Evolutionary conservation across 2,329 filamentous ascomycete genomes (phyloP), one percentile per base, ranked within the genome.

Genomic region (Exophiala aquamarina): DNA sequence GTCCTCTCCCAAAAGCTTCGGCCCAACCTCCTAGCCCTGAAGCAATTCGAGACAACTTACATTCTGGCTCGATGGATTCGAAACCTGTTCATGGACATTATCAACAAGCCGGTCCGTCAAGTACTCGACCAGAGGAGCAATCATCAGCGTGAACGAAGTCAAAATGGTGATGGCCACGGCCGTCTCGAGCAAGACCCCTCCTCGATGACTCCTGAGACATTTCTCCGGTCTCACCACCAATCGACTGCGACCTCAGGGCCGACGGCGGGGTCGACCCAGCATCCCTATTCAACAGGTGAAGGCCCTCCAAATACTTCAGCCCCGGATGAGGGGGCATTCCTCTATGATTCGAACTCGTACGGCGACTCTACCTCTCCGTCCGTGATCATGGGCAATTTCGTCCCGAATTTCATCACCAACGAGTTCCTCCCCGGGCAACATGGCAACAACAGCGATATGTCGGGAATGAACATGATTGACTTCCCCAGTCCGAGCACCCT

Each of bases 1-100:
- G 3, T 32, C n/a, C 21, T 47, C 10, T 38, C 36, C 1, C 37
- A 42, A 6, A 50, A 47, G 29, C 15, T 50, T 8, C 42, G 42
- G 1, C 29, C 42, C 3, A 45, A 41, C 29, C 31, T 47, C 3
- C 29, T 50, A 5, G 42, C 36, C 13, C 32, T 50, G 1, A 37
- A 47, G 18, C 47, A 50, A 19, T 38, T 50, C 11, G 47, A 50
- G 37, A 26, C 47, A 14, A 21, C 14, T 19, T 50, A 46, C 14
- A 41, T 29, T 9, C 31, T 42, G 5, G 36, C 47, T 5, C 8
- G 14, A 7, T 50, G 47, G 47, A 45, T 50, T 9, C 35, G 47
- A 4, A 31, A 38, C 11, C 36, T 50, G 4, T 47, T 50, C 21
- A 47, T 36, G 34, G 38, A 28, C 31, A 47, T 47, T 19, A 37